Evolutionary conservation across 2,329 filamentous ascomycete genomes (phyloP).

Genomic region (Mycosphaerelloides madeirae): DNA sequence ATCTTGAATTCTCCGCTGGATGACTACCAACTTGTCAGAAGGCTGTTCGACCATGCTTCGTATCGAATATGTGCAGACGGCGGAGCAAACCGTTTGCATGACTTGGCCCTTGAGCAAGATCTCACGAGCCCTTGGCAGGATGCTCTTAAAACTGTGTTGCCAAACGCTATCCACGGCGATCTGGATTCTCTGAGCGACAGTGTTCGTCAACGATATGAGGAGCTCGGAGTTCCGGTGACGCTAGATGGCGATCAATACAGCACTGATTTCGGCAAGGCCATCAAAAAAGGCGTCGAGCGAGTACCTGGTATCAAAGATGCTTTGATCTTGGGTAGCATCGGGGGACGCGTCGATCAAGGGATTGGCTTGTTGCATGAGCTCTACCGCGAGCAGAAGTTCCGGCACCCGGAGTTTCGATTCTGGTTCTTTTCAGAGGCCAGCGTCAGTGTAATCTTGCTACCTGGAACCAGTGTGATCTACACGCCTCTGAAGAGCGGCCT

Average conservation of each 20-base stretch:
- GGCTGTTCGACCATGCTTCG: constrained; percentile 50
- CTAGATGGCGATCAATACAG: constrained; percentile 75
- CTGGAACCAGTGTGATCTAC: constrained; percentile 62
- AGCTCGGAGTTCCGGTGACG: constrained; percentile 57
- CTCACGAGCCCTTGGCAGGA: constrained; percentile 11
- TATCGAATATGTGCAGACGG: constrained; percentile 82
- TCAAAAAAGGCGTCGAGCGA: constrained; percentile 56
- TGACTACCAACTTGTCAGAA: constrained; percentile 46
- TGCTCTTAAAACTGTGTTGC: constrained; percentile 27
- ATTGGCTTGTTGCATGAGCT: constrained; percentile 85
- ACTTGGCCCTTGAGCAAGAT: constrained; percentile 38
- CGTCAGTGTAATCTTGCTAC: constrained; percentile 73
- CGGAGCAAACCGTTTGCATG: constrained; percentile 72
- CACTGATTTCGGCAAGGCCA: constrained; percentile 82
- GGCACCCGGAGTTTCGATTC: constrained; percentile 47
- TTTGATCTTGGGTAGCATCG: constrained; percentile 78
- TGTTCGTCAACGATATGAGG: constrained; percentile 62
- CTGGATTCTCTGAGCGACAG: constrained; percentile 72
- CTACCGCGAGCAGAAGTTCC: constrained; percentile 47
- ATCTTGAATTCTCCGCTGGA: constrained; percentile 59
- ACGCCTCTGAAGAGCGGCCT: constrained; percentile 49
- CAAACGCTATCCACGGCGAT: constrained; percentile 75
- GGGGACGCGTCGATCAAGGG: constrained; percentile 87
- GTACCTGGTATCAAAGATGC: constrained; percentile 42
- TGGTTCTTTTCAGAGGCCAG: constrained; percentile 79